Percentiles rank a stretch among this genome's conserved stretches.
Conservation (phyloP, 139 green algal species). For the Nannochloris sp. region DNA sequence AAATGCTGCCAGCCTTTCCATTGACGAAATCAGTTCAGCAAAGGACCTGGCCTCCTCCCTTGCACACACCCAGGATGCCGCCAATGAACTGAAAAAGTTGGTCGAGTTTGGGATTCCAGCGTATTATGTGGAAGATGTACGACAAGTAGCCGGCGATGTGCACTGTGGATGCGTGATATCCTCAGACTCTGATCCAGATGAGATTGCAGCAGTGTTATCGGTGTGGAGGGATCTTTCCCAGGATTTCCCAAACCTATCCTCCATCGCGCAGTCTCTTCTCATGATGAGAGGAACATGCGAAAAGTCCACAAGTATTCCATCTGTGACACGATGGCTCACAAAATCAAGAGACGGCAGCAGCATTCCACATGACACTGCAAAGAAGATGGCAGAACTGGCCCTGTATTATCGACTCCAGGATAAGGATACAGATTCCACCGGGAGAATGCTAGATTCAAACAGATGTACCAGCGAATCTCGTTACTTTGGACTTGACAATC, state of each 20-base stretch:
- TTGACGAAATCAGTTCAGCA: not conserved
- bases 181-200: too few relatives aligned
- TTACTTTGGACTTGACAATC: too few relatives aligned
- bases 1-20: not conserved
- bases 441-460: too few relatives aligned
- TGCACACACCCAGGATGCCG: not conserved
- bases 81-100: not conserved
- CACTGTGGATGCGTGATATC: too few relatives aligned
- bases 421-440: too few relatives aligned
- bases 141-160: too few relatives aligned
- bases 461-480: too few relatives aligned
- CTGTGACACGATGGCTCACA: not conserved
- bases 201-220: too few relatives aligned
- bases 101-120: not conserved
- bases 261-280: too few relatives aligned
- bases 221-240: not conserved
- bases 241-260: slow-evolving; percentile 1
- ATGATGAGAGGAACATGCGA: too few relatives aligned
- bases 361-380: not conserved
- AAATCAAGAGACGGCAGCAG: not conserved
- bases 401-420: not conserved
- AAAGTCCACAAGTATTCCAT: too few relatives aligned
- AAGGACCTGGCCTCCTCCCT: not conserved
- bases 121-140: too few relatives aligned
- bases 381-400: not conserved